Percentiles rank a stretch among this genome's conserved stretches.
These are phyloP conservation scores for Bryum argenteum DNA, from an alignment of 225 moss, liverwort and hornwort species.

Conservation along the genomic window DNA sequence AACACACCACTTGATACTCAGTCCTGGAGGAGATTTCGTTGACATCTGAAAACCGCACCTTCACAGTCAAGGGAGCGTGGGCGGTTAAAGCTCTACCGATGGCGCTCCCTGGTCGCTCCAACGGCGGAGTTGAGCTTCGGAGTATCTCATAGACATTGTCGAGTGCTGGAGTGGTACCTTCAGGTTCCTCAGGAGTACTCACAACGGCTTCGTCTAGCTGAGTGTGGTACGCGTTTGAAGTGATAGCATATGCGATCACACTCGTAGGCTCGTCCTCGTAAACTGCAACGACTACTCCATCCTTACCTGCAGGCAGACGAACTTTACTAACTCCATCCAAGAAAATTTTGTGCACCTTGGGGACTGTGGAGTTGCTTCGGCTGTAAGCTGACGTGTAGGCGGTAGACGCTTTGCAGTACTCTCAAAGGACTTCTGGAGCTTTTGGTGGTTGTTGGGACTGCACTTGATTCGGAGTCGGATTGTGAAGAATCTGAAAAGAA, in stretches of 20 bases:
- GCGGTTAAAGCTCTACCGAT: slow-evolving; percentile 45
- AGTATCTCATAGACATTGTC: slow-evolving; percentile 33
- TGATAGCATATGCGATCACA: slow-evolving; percentile 66
- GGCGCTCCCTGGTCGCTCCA: slow-evolving; percentile 34
- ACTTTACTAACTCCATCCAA: slow-evolving; percentile 66
- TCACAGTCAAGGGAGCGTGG: slow-evolving; percentile 48
- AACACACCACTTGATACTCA: slow-evolving; percentile 54
- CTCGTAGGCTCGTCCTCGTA: slow-evolving; percentile 65
- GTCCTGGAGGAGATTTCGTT: slow-evolving; percentile 41
- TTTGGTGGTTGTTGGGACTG: slow-evolving; percentile 42
- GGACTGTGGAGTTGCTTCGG: slow-evolving; percentile 37
- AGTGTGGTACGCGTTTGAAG: slow-evolving; percentile 45
- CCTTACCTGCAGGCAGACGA: slow-evolving; percentile 53
- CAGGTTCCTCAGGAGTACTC: neutral
- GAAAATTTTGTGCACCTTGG: slow-evolving; percentile 45
- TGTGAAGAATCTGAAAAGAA: too few relatives aligned
- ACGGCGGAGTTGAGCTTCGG: slow-evolving; percentile 47
- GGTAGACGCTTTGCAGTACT: slow-evolving; percentile 47
- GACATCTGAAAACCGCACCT: slow-evolving; percentile 43
- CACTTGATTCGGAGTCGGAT: slow-evolving; percentile 33
- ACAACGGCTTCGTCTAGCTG: slow-evolving; percentile 34
- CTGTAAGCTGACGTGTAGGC: slow-evolving; percentile 40
- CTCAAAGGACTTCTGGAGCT: slow-evolving; percentile 50
- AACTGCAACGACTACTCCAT: slow-evolving; percentile 46
- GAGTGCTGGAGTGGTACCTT: slow-evolving; percentile 1